Evolutionary conservation across 805 yeast genomes (phyloP), one percentile per base, ranked within the genome.

Genomic region (Suhomyces emberorum): DNA sequence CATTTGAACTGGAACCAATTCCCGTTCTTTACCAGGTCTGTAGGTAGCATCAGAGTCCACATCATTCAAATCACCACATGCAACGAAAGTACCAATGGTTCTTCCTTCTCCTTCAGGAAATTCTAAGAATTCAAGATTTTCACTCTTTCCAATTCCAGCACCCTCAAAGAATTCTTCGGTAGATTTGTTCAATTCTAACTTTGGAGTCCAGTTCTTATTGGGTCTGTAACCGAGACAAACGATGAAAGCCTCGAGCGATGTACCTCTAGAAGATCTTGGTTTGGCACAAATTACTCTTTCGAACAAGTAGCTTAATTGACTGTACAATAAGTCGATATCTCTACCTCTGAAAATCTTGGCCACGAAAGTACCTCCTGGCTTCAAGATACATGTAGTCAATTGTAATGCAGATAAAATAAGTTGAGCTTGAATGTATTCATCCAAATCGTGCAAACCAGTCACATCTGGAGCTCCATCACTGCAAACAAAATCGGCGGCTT

Each of bases 391-490:
- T 1, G 96, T 85, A 2, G 98, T 89, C 38, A 93, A 68, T 52
- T 88, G 96, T 38, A 93, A 65, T 1, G 98, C 98, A 26, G 96
- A 83, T 49, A 89, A 68, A 35, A 93, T 85, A 39, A 93, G 69
- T 57, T 93, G 98, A 2, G 96, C 96, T 65, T 93, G 98, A 39
- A 93, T 85, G 56, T 91, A 93, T 60, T 93, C 98, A 59, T 93
- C 98, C 41, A 93, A 68, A 61, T 93, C 98, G 57, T 93, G 98
- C 34, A 93, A 63, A 1, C 98, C 98, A 0, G 98, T 93, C 15
- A 93, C 98, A 63, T 93, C 98, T 2, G 98, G 98, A 0, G 98
- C 98, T 39, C 98, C 98, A 59, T 93, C 98, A 51, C 95, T 83
- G 52, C 96, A 88, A 1, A 93, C 96, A 56, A 91, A 83, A 59